Evolutionary conservation across 768 basidiomycete genomes (phyloP), one percentile per base, ranked within the genome.

Genomic region (Lanmaoa pseudosensibilis): DNA sequence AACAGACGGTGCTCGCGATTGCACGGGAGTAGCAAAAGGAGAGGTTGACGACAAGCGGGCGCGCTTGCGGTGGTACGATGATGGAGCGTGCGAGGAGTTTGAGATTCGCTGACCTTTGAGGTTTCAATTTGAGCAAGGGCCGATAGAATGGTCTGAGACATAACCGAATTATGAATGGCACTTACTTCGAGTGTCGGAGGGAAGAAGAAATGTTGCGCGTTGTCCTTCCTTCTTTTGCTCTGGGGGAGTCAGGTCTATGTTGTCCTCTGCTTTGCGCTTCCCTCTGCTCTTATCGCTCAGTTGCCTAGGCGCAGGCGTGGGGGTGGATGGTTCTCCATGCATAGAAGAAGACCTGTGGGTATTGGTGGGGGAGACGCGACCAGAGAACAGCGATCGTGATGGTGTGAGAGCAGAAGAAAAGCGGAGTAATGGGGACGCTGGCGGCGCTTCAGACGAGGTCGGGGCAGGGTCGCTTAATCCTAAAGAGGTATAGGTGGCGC

Each of bases 201-300:
- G 76, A 51, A 82, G 77, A 40, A 84, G 84, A 66, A 88, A 90
- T 7, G 85, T 88, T 38, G 88, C 75, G 48, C 74, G 79, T 39
- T 78, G 75, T 1, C 56, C 70, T 56, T 80, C 77, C 66, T 78
- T 81, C 56, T 76, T 75, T 54, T 78, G 81, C 64, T 87, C 86
- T 8, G 87, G 85, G 34, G 87, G 86, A 3, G 88, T 87, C 33
- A 79, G 73, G 57, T 85, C 86, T n/a, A 83, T 75, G 60, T 88
- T 79, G 58, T 89, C 88, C 43, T 87, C 86, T 7, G 86, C 87
- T 66, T 90, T 90, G 57, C 88, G 77, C 69, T 90, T 90, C 8
- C 85, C 85, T 62, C 77, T 82, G 34, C 71, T 66, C 56, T 68
- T 72, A 55, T 77, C 71, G 51, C 73, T 70, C 4, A 62, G 56